Evolutionary conservation across 2,329 filamentous ascomycete species (phyloP).

Genomic region (Talaromyces funiculosus): DNA sequence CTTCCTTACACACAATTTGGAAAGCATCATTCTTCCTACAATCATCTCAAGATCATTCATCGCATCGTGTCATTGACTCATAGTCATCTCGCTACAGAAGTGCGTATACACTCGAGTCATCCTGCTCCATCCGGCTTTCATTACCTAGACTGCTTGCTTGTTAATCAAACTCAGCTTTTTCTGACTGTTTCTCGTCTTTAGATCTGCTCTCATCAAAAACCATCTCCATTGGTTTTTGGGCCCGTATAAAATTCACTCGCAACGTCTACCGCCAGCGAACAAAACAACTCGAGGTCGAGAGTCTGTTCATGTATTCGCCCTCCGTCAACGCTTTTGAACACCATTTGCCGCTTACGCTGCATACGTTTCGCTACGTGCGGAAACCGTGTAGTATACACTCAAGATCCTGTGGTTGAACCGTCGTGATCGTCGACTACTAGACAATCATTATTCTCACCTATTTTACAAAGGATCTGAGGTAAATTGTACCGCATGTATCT

Average conservation of each 20-base stretch:
- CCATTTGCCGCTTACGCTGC: slow-evolving; percentile 90
- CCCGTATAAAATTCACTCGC: neutral
- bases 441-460: slow-evolving; percentile 14
- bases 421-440: slow-evolving; percentile 35
- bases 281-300: slow-evolving; percentile 30
- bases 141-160: neutral
- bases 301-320: slow-evolving; percentile 98
- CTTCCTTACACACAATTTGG: neutral
- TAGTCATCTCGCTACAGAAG: neutral
- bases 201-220: neutral
- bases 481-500: slow-evolving; percentile 53
- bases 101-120: neutral
- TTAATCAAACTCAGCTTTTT: neutral
- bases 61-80: neutral
- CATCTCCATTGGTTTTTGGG: slow-evolving; percentile 1
- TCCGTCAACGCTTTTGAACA: slow-evolving; percentile 90
- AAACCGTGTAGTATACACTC: slow-evolving; percentile 87
- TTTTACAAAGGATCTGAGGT: slow-evolving; percentile 14
- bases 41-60: neutral
- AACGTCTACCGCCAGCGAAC: slow-evolving; percentile 29
- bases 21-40: neutral
- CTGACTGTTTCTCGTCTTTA: neutral
- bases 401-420: slow-evolving; percentile 81
- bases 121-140: too few relatives aligned
- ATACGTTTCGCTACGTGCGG: slow-evolving; percentile 92